Evolutionary conservation across 306 rosid genomes (phyloP).

Genomic region (Luffa acutangula): DNA sequence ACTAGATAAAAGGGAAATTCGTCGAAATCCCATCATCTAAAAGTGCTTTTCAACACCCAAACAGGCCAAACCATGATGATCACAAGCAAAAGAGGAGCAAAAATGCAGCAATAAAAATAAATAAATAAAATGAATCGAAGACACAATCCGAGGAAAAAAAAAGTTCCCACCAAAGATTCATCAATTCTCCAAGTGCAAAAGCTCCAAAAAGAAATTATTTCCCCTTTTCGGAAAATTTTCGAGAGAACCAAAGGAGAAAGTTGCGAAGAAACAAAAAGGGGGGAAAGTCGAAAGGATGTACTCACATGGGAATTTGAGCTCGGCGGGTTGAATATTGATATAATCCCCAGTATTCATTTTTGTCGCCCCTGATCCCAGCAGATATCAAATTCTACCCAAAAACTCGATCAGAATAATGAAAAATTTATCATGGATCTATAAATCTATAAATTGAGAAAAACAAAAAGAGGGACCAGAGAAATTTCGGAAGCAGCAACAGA

Average conservation of each 20-base stretch:
- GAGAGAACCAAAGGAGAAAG: neutral
- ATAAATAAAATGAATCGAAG: neutral
- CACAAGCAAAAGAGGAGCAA: neutral
- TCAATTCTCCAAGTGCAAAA: neutral
- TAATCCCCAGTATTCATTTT: slow-evolving; percentile 30
- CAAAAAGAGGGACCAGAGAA: slow-evolving; percentile 2
- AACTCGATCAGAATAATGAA: neutral
- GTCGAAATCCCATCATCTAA: neutral
- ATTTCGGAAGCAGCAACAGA: slow-evolving; percentile 4
- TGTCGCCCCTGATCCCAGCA: slow-evolving; percentile 2
- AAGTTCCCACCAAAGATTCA: neutral
- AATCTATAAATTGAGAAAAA: slow-evolving; percentile 8
- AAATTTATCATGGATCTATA: neutral
- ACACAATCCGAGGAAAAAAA: neutral
- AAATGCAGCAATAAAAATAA: neutral
- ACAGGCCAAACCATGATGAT: neutral
- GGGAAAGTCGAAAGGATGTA: neutral
- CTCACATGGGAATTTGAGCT: slow-evolving; percentile 40
- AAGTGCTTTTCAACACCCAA: neutral
- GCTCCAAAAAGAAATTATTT: neutral
- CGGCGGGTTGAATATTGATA: slow-evolving; percentile 31
- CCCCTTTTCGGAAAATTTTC: neutral
- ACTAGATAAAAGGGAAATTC: neutral
- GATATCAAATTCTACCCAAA: neutral
- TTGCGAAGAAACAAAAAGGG: neutral